Evolutionary conservation across 768 basidiomycete genomes (phyloP).

Genomic region (Suillus americanus): DNA sequence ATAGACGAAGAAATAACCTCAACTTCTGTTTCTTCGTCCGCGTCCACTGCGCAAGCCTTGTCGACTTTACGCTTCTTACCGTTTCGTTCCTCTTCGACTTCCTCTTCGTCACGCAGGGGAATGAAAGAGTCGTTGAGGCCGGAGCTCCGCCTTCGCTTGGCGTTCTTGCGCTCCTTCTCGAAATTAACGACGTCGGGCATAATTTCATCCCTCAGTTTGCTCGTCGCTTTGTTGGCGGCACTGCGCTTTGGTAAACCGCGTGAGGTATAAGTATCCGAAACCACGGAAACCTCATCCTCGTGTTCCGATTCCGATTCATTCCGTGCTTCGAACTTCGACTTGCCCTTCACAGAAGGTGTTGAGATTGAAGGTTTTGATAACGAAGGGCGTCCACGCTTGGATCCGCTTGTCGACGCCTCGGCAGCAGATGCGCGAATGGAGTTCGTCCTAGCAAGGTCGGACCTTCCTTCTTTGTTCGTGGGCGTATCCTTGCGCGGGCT

Average conservation of each 20-base stretch:
- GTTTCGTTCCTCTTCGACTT: slow-evolving; percentile 17
- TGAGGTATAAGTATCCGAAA: slow-evolving; percentile 13
- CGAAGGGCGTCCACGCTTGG: slow-evolving; percentile 19
- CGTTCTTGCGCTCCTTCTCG: slow-evolving; percentile 61
- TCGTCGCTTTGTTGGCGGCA: slow-evolving; percentile 53
- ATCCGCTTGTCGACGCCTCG: slow-evolving; percentile 22
- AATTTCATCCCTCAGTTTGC: slow-evolving; percentile 47
- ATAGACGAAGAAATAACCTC: slow-evolving; percentile 16
- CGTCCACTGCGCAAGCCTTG: slow-evolving; percentile 17
- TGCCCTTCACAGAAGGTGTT: slow-evolving; percentile 6
- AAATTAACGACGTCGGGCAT: slow-evolving; percentile 79
- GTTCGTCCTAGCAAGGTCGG: slow-evolving; percentile 11
- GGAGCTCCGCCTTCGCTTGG: slow-evolving; percentile 31
- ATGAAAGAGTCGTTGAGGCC: slow-evolving; percentile 30
- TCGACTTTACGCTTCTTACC: slow-evolving; percentile 20
- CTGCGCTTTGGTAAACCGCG: slow-evolving; percentile 39
- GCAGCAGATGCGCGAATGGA: slow-evolving; percentile 23
- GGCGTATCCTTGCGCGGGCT: slow-evolving; percentile 5
- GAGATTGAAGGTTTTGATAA: slow-evolving; percentile 14
- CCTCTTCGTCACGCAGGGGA: slow-evolving; percentile 6
- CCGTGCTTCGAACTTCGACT: slow-evolving; percentile 3
- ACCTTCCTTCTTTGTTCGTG: slow-evolving; percentile 2
- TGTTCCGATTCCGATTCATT: slow-evolving; percentile 5
- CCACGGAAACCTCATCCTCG: slow-evolving; percentile 10
- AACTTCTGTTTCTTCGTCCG: slow-evolving; percentile 28